Evolutionary conservation across 2,329 filamentous ascomycete species (phyloP).

Genomic region (Colletotrichum liriopes): DNA sequence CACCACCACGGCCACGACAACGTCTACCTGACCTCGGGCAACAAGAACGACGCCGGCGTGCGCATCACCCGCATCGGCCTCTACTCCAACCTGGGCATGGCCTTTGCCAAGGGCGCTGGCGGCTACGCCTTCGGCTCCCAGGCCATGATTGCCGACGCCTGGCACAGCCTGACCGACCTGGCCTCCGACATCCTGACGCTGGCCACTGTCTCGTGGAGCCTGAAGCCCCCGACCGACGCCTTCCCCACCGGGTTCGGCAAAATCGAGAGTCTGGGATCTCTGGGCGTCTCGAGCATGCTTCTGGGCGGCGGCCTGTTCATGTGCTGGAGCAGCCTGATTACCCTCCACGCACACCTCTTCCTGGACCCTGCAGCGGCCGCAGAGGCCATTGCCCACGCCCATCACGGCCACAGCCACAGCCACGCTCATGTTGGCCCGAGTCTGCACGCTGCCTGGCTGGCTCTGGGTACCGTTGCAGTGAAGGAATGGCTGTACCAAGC

Average conservation of each 20-base stretch:
- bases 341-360: conserved; percentile 81
- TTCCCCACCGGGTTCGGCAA: conserved; percentile 97
- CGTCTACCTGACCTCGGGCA: conserved; percentile 82
- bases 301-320: conserved; percentile 93
- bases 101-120: conserved; percentile 90
- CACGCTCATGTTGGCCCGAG: conserved; percentile 82
- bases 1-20: conserved; percentile 89
- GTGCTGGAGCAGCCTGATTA: conserved; percentile 82
- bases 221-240: conserved; percentile 84
- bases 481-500: conserved; percentile 99
- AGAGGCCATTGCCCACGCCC: conserved; percentile 68
- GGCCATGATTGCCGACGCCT: conserved; percentile 91
- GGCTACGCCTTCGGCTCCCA: conserved; percentile 97
- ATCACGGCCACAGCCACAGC: conserved; percentile 76
- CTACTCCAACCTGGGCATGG: conserved; percentile 94
- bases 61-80: conserved; percentile 93
- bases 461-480: conserved; percentile 87
- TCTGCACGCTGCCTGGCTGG: conserved; percentile 95
- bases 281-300: conserved; percentile 93
- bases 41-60: conserved; percentile 93
- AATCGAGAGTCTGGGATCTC: conserved; percentile 93
- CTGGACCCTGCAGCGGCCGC: conserved; percentile 72
- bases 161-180: conserved; percentile 95
- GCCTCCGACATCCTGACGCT: conserved; percentile 96
- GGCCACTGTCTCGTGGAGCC: conserved; percentile 92